Evolutionary conservation across 345 rosid genomes (phyloP).

Genomic region (Camelina neglecta): DNA sequence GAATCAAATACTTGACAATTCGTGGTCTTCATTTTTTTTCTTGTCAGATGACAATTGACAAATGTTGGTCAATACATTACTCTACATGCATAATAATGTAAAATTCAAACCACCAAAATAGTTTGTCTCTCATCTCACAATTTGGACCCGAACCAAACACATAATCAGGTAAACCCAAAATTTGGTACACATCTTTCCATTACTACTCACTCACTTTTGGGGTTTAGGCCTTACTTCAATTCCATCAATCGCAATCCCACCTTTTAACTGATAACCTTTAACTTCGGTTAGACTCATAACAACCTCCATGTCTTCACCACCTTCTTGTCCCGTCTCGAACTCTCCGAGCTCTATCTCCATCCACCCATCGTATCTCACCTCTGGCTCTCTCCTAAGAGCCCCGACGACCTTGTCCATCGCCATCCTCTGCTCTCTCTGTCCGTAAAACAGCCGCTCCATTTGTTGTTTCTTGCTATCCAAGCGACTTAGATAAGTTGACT

Average conservation of each 20-base stretch:
- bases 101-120: not conserved
- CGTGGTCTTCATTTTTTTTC: not conserved
- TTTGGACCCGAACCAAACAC: conserved; percentile 12
- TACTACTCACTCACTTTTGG: not conserved
- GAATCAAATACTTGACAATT: conserved; percentile 12
- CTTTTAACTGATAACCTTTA: conserved; percentile 72
- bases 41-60: not conserved
- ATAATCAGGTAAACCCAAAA: not conserved
- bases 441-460: conserved; percentile 31
- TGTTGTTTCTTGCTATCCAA: conserved; percentile 44
- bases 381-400: conserved; percentile 32
- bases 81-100: not conserved
- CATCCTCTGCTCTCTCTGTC: conserved; percentile 32
- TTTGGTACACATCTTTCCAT: conserved; percentile 1
- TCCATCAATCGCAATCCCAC: conserved; percentile 77
- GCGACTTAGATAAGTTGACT: conserved; percentile 30
- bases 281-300: conserved; percentile 72
- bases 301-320: conserved; percentile 39
- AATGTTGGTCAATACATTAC: not conserved
- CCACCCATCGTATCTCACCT: conserved; percentile 66
- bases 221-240: conserved; percentile 72
- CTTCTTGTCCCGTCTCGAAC: conserved; percentile 48
- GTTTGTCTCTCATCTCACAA: not conserved
- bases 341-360: conserved; percentile 80
- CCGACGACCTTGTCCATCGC: not conserved